Base-by-base conservation (phyloP, 257 asterid genomes). In the Solanum stenotomum region DNA sequence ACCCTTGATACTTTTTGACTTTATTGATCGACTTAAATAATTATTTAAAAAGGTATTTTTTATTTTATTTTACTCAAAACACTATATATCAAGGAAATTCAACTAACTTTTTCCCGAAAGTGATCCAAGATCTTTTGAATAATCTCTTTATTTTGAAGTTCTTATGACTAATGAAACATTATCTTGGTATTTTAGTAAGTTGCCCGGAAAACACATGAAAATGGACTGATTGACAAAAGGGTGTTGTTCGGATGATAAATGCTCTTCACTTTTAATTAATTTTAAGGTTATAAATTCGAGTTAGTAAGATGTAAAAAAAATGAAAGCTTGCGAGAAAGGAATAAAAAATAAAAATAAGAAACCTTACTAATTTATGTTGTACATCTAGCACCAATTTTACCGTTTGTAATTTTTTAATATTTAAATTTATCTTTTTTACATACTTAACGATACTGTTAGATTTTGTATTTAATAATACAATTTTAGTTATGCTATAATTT, bases 221-320 rank as follows among this genome's bases (percentile, higher is more conserved):
- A 56, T 18, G 4, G 12, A 59, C 5, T 59, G 3, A 59, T 20
- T 52, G 0, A 52, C 8, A 6, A 6, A 4, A 5, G 10, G 23
- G 10, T 16, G 63, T 1, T 16, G 8, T 52, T 52, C 1, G 0
- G 63, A 52, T 52, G 23, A 6, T 52, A 52, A 52, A 16, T 1
- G 1, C 4, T 6, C 0, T 2, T 0, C n/a, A 16, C 1, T 52
- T 52, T 16, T 1, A 52, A 16, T 0, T 16, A 16, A 5, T 52
- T 52, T 16, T 52, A 52, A 6, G 23, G 0, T 18, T 52, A 52
- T 16, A 4, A 52, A 0, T 52, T 52, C 1, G 23, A 6, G 10
- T 52, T 0, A 20, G 23, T 52, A 52, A 52, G 0, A 18, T 6
- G 1, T 2, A 16, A 52, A 52, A 44, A 52, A 6, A 52, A 16